These are phyloP conservation scores for Flaveria robusta DNA, from an alignment of 129 eudicot genomes.

Conservation along the genomic window DNA sequence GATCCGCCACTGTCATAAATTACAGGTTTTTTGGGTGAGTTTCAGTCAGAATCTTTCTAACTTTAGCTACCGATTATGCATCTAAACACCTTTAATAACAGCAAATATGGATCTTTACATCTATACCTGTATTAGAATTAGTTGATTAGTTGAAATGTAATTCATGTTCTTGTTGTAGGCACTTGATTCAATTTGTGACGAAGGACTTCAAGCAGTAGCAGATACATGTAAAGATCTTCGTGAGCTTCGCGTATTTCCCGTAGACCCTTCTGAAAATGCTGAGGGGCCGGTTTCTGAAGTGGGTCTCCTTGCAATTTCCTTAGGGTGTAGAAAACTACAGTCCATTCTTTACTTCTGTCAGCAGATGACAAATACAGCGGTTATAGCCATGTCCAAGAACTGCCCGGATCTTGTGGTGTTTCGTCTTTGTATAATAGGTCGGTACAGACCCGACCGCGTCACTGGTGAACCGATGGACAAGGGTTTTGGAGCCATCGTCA, in stretches of 20 bases:
- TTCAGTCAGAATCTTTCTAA: background rate
- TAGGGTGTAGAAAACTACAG: slow-evolving; percentile 65
- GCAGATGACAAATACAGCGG: slow-evolving; percentile 76
- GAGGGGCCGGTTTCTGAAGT: slow-evolving; percentile 73
- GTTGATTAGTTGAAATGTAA: background rate
- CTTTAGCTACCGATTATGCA: background rate
- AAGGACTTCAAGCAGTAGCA: slow-evolving; percentile 77
- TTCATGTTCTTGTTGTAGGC: slow-evolving; percentile 38
- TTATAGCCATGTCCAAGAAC: slow-evolving; percentile 74
- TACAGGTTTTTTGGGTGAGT: slow-evolving; percentile 73
- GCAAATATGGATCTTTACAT: background rate
- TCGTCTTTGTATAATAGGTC: slow-evolving; percentile 69
- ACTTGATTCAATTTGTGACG: slow-evolving; percentile 76
- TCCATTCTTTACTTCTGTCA: slow-evolving; percentile 76
- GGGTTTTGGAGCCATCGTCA: slow-evolving; percentile 86
- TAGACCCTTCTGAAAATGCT: slow-evolving; percentile 45
- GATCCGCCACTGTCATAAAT: slow-evolving; percentile 66
- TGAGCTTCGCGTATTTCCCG: slow-evolving; percentile 76
- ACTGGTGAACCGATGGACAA: slow-evolving; percentile 80
- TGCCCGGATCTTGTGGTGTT: slow-evolving; percentile 77
- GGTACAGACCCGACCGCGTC: slow-evolving; percentile 56
- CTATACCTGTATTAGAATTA: slow-evolving; percentile 3
- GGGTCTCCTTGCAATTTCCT: slow-evolving; percentile 71
- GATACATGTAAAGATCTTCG: slow-evolving; percentile 77
- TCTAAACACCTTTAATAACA: background rate